Base-by-base conservation (phyloP, 148 eudicot species). In the Arbutus unedo region DNA sequence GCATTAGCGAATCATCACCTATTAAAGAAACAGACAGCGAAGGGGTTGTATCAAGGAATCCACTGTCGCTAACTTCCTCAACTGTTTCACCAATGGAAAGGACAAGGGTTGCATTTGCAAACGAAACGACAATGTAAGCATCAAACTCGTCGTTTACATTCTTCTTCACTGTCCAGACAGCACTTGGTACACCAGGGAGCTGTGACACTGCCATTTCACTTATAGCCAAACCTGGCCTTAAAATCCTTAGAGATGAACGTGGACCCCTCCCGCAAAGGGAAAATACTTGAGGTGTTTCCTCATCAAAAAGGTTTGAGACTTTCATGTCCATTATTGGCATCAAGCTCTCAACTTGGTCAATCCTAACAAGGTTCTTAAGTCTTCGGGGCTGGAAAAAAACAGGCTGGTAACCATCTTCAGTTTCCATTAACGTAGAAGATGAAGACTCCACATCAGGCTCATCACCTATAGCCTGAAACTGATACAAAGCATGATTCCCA, bases 251-350 rank as follows among this genome's bases (percentile, higher is more conserved):
- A 55, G 96, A 91, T 45, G 99, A 96, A 31, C 99, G 95, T 56
- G 99, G 96, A 23, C 99, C 98, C 64, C 95, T 93, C 48, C 99
- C 99, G 88, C 99, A 97, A 13, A 97, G 92, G 9, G 99, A 60
- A 87, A 94, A 97, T 64, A 97, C 87, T 84, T 97, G 99, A 25
- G 99, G 95, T 25, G 99, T 97, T 83, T 97, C 99, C 87, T 97
- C 99, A 59, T 97, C 99, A 73, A 97, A 97, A 4, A 97, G 87
- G 83, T 94, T 97, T n/a, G 79, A 57, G 31, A 97, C 91, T 87
- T 93, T 97, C 99, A 97, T 94, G 83, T 96, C 99, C 99, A 97
- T 90, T 25, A 97, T 87, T 2, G 99, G 98, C 99, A 97, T 97
- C 86, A 97, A 90, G 85, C 99, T 97, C 88, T 94, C 98, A 54